Percentiles rank a stretch among this genome's conserved stretches.
These are phyloP conservation scores for Fusarium setosum DNA, from an alignment of 2,329 filamentous ascomycete species.

Conservation along the genomic window DNA sequence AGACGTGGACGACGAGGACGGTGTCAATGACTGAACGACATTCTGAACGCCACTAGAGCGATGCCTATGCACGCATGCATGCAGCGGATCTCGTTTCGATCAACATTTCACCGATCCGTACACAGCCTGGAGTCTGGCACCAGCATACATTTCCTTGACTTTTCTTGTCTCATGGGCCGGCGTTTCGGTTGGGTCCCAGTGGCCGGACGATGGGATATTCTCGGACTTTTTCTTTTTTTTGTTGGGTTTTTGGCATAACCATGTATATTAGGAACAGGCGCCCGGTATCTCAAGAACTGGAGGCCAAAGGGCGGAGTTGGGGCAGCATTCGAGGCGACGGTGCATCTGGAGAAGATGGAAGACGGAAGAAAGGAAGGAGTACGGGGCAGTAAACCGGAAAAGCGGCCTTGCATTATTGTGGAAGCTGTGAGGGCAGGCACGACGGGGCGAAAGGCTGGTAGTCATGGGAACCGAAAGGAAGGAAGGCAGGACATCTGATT, in stretches of 20 bases:
- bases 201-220: slow-evolving; percentile 11
- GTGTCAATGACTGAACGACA: slow-evolving; percentile 30
- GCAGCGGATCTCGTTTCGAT: slow-evolving; percentile 12
- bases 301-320: slow-evolving; percentile 24
- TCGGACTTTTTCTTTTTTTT: slow-evolving; percentile 22
- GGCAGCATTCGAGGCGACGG: slow-evolving; percentile 12
- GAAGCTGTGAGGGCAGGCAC: slow-evolving; percentile 12
- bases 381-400: no score
- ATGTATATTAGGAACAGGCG: slow-evolving; percentile 33
- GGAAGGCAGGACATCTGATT: slow-evolving; percentile 2
- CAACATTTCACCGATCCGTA: slow-evolving; percentile 24
- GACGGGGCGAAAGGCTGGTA: not conserved
- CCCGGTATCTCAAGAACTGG: slow-evolving; percentile 8
- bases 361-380: not conserved
- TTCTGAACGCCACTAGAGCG: slow-evolving; percentile 8
- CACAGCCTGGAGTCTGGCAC: slow-evolving; percentile 39
- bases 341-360: slow-evolving; percentile 5
- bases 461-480: slow-evolving; percentile 9
- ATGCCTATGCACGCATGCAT: slow-evolving; percentile 3
- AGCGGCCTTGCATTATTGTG: slow-evolving; percentile 7
- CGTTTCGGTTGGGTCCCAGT: slow-evolving; percentile 34
- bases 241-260: slow-evolving; percentile 32
- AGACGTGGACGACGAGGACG: slow-evolving; percentile 17
- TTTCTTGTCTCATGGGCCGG: slow-evolving; percentile 34
- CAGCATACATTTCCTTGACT: slow-evolving; percentile 28